Evolutionary conservation across 805 yeast genomes (phyloP).

Genomic region (Wickerhamomyces alni): DNA sequence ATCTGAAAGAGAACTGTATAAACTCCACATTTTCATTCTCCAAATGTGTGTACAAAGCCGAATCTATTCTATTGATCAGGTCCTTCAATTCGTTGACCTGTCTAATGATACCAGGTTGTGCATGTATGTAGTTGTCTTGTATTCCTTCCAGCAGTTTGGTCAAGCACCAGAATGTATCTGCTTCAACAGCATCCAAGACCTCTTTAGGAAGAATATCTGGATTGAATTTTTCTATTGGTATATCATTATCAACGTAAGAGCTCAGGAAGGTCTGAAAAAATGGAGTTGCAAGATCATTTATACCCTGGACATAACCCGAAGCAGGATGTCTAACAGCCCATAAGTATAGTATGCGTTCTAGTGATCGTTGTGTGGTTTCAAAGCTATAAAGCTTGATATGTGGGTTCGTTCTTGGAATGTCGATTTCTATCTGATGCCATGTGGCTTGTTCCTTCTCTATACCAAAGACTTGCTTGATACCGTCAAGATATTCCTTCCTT

Average conservation of each 20-base stretch:
- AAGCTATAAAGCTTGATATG: slow-evolving; percentile 65
- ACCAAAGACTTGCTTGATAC: slow-evolving; percentile 58
- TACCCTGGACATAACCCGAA: slow-evolving; percentile 96
- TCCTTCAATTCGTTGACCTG: slow-evolving; percentile 81
- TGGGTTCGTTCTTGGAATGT: slow-evolving; percentile 92
- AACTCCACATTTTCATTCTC: slow-evolving; percentile 84
- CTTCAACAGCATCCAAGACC: slow-evolving; percentile 70
- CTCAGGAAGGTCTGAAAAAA: slow-evolving; percentile 81
- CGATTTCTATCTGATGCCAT: slow-evolving; percentile 95
- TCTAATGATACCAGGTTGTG: slow-evolving; percentile 93
- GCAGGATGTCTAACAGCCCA: slow-evolving; percentile 99
- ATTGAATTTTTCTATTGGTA: slow-evolving; percentile 51
- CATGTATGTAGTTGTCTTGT: slow-evolving; percentile 95
- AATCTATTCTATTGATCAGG: slow-evolving; percentile 75
- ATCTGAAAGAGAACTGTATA: slow-evolving; percentile 90
- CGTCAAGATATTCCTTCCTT: slow-evolving; percentile 78
- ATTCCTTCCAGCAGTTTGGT: slow-evolving; percentile 88
- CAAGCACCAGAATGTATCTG: slow-evolving; percentile 96
- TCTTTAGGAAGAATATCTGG: slow-evolving; percentile 54
- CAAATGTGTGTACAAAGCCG: slow-evolving; percentile 66
- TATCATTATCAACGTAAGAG: slow-evolving; percentile 48
- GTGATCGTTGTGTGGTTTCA: slow-evolving; percentile 66
- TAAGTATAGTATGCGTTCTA: slow-evolving; percentile 75
- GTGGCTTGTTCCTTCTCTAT: slow-evolving; percentile 63
- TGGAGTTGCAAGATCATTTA: slow-evolving; percentile 90